Base-by-base conservation (phyloP, 2,329 filamentous ascomycete genomes). In the Tolypocladium paradoxum region DNA sequence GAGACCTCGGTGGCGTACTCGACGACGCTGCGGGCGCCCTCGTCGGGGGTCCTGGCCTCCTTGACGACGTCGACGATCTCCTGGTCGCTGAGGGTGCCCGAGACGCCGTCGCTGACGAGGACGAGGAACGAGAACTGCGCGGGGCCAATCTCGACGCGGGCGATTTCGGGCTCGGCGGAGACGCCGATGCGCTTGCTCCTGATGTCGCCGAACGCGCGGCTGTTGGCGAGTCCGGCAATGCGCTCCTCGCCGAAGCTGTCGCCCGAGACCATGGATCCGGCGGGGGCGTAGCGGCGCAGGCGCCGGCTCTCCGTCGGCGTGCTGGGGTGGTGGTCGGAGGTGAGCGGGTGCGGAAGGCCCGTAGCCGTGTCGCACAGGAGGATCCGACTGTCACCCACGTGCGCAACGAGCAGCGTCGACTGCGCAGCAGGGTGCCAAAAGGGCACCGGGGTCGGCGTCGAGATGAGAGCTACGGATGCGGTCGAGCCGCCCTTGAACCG, bases 171-270 rank as follows among this genome's bases (percentile, higher is more conserved):
- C 70, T 99, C 93, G 1, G 93, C 93, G 4, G 87, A 91, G 14
- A 99, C 92, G 31, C 93, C 93, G 51, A 97, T 85, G 51, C 92
- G 87, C 71, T 99, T 99, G 54, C 84, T 88, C 35, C 81, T 80
- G 71, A 96, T 90, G 72, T 99, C 93, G 29, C 93, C 93, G 66
- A 99, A 97, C 4, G 93, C 81, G 33, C 93, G 87, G 34, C 89
- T 95, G 71, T 99, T 99, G 60, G 93, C 93, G 0, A 99, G 78
- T 0, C 93, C 92, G 16, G 85, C 85, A 69, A 99, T 93, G 60
- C 93, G 90, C 71, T 97, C 91, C 71, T 99, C 93, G 64, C 93
- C 93, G 68, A 99, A 99, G 35, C 89, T 95, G 71, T 99, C 93
- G 0, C 70, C 71, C 27, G 92, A 93, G 20, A 96, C 86, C 66